Conservation (phyloP, 139 green algal species). For the Haematococcus lacustris region DNA sequence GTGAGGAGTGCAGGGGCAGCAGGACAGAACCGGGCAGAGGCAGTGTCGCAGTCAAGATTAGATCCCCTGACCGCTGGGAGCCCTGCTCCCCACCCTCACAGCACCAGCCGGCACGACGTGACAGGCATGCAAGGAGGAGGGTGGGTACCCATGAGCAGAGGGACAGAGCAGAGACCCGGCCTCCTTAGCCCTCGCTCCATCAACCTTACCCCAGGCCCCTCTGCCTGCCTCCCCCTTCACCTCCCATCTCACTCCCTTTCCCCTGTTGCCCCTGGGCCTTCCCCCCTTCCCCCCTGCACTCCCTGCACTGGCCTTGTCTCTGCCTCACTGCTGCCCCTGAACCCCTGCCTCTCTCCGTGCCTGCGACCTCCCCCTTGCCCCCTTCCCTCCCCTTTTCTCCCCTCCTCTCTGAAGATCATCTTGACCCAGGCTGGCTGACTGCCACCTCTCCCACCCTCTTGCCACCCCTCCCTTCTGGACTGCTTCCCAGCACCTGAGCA, state of each 20-base stretch:
- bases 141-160: background rate
- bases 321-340: too few species aligned
- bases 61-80: background rate
- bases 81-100: background rate
- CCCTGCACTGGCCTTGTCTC: background rate
- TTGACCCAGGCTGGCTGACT: background rate
- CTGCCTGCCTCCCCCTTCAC: too few species aligned
- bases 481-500: slow-evolving; percentile 29
- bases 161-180: too few species aligned
- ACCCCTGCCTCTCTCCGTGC: background rate
- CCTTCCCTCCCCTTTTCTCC: background rate
- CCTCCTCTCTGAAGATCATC: background rate
- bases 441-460: background rate
- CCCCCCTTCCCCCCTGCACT: too few species aligned
- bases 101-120: background rate
- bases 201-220: too few species aligned
- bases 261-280: too few species aligned
- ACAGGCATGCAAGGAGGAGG: background rate
- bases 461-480: background rate
- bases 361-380: background rate
- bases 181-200: too few species aligned
- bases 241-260: too few species aligned
- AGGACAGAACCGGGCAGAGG: background rate
- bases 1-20: background rate
- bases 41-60: background rate